Conservation (phyloP, 257 asterid species). For the Cruciata laevipes region DNA sequence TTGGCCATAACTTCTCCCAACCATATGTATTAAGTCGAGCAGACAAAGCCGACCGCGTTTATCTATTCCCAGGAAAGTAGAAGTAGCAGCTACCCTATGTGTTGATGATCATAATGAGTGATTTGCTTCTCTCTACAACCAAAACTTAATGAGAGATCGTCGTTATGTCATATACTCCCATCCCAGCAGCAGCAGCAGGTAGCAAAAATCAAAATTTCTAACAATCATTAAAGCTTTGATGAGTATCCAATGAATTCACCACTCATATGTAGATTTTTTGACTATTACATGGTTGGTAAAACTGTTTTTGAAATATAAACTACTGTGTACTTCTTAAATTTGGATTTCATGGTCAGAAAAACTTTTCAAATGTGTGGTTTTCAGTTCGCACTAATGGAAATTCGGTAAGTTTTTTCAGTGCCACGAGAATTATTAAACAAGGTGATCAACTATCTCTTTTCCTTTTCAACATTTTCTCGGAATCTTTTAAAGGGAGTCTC, state of each 20-base stretch:
- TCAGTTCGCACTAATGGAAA: no score
- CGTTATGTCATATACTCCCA: neutral
- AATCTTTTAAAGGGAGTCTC: no score
- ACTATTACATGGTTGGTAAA: no score
- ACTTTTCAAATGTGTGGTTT: no score
- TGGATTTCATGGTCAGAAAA: no score
- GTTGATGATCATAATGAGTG: conserved; percentile 10
- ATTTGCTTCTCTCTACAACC: conserved; percentile 2
- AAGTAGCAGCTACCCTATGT: neutral
- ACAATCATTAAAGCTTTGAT: conserved; percentile 11
- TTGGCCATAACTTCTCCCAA: conserved; percentile 25
- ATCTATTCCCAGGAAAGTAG: conserved; percentile 24
- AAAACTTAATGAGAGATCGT: neutral
- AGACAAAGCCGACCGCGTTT: conserved; percentile 28
- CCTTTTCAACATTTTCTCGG: no score
- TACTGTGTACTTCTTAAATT: no score
- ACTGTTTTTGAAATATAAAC: no score
- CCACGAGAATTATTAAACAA: no score
- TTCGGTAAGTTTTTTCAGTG: no score
- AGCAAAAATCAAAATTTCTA: neutral
- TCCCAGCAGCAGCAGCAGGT: conserved; percentile 3
- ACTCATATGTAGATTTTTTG: neutral
- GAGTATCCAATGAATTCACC: conserved; percentile 15
- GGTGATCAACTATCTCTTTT: no score
- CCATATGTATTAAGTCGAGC: conserved; percentile 27